Evolutionary conservation across 495 filamentous ascomycete genomes (phyloP), one percentile per base, ranked within the genome.

Genomic region (Xylaria acuta): DNA sequence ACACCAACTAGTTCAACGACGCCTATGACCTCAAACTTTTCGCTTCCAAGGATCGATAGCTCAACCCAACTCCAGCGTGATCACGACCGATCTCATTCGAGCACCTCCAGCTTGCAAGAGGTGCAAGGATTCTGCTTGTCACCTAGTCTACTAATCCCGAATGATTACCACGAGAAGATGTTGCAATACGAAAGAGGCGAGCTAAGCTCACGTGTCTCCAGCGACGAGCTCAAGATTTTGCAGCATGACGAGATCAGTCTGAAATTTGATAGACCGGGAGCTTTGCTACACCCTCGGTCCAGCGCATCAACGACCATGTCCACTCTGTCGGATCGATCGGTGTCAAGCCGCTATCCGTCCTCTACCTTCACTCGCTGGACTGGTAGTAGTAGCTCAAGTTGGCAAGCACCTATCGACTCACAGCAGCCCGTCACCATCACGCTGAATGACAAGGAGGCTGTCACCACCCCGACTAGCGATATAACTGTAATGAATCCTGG

Each of bases 51-150:
- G 36, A 65, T 74, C 45, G 80, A 83, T 7, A 73, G 72, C 38
- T 65, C 73, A 38, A 45, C 66, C 1, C 78, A 72, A 40, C 41
- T 77, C 73, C 54, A 79, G 34, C 80, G 78, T 38, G 72, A 73
- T 2, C 75, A 77, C 7, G 76, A 74, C 49, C 77, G 82, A 36
- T 79, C 80, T 51, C 75, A 79, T 7, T 87, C 86, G 1, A 78
- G 83, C 56, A 85, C 83, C 11, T 84, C 82, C 18, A 87, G 83
- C 75, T 88, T 87, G 76, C 85, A 85, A 71, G 87, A 88, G 74
- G 84, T 82, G 14, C 86, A 89, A 67, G 85, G 85, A 59, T 88
- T 89, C 75, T 81, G 76, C 64, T 76, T 89, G 7, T 88, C 86
- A 30, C 87, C 87, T 5, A 85, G 85, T 18, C 81, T 88, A 51